These are phyloP conservation scores for Caloboletus firmus DNA, from an alignment of 1,284 basidiomycete species.

Conservation along the genomic window DNA sequence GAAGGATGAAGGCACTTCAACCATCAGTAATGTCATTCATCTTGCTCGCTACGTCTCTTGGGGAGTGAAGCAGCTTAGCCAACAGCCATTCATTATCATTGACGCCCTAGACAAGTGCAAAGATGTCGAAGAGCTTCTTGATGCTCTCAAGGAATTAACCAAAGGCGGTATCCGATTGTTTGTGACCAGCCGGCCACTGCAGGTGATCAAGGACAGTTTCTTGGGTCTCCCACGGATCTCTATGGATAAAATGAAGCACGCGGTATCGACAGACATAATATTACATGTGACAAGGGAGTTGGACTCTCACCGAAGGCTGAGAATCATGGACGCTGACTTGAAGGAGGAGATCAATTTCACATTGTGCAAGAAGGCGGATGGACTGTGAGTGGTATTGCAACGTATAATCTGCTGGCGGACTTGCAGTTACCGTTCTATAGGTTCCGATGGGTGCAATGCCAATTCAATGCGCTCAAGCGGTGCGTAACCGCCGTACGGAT, in stretches of 20 bases:
- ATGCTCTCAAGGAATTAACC: neutral
- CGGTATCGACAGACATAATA: neutral
- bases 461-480: neutral
- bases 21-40: neutral
- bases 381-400: neutral
- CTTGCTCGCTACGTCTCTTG: slow-evolving; percentile 6
- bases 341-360: neutral
- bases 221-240: neutral
- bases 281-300: neutral
- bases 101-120: slow-evolving; percentile 7
- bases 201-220: slow-evolving; percentile 3
- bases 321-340: neutral
- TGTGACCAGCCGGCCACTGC: neutral
- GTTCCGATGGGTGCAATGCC: slow-evolving; percentile 19
- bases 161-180: neutral
- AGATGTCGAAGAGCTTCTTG: neutral
- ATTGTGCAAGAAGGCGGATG: neutral
- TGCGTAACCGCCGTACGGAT: slow-evolving; percentile 1
- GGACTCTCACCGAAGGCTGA: slow-evolving; percentile 2
- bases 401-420: no score
- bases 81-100: neutral
- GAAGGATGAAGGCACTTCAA: neutral
- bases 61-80: neutral
- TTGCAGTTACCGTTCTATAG: neutral
- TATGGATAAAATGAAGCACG: neutral